Base-by-base conservation (phyloP, 2,329 filamentous ascomycete species). In the Exophiala mesophila region DNA sequence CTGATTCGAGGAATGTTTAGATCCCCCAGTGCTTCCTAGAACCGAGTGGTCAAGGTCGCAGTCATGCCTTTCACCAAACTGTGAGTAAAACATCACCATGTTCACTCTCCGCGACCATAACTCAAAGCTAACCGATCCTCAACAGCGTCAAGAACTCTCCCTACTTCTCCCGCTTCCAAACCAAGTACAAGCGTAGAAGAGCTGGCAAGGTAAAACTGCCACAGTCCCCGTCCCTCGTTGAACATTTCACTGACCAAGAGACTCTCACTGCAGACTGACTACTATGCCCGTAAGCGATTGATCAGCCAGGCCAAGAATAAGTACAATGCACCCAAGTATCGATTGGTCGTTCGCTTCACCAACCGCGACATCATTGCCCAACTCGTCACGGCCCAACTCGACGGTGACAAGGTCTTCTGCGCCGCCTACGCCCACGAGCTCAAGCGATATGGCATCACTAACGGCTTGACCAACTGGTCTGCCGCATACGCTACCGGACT, bases 281-380 rank as follows among this genome's bases (percentile, higher is more conserved):
- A 98, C 88, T 97, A 96, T 73, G 92, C 92, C 69, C 90, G 92
- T 72, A 97, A 97, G 87, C 85, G 92, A 68, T 81, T 98, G 73
- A 92, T 97, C 80, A 89, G 88, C 78, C 92, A 98, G 82, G 92
- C 92, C 77, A 98, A 97, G 88, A 98, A 98, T 88, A 98, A 98
- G 85, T 98, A 97, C 85, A 94, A 94, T 77, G 85, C 92, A 55
- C 92, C 92, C 74, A 98, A 98, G 83, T 97, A 98, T 85, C 87
- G 92, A 68, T 85, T 98, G 67, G 92, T 98, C 59, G 88, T 98
- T 69, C 92, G 92, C 71, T 95, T 94, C 85, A 94, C 88, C 80
- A 94, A 97, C 85, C 88, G 88, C 74, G 90, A 98, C 80, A 94
- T 97, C 78, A 85, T 97, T 76, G 83, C 82, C 76, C 92, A 98